These are phyloP conservation scores for Pelargonium cotyledonis DNA, from an alignment of 441 rosid species.

Conservation along the genomic window DNA sequence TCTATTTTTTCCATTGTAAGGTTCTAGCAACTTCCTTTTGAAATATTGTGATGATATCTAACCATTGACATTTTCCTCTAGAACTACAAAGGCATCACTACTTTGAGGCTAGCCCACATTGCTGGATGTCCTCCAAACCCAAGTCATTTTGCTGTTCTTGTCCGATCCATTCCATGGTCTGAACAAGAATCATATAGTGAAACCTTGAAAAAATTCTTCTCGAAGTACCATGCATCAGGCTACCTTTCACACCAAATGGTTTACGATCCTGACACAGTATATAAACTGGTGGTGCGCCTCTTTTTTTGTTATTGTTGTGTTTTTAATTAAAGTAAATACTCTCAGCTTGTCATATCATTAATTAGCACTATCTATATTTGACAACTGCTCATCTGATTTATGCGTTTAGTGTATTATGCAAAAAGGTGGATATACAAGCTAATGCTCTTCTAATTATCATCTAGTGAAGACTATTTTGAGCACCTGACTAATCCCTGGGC, in stretches of 20 bases:
- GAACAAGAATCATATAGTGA: constrained; percentile 57
- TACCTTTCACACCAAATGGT: constrained; percentile 87
- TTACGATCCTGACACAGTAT: constrained; percentile 50
- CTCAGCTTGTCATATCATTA: neutral
- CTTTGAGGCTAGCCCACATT: constrained; percentile 66
- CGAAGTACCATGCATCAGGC: constrained; percentile 60
- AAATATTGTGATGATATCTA: constrained; percentile 15
- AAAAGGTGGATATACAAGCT: neutral
- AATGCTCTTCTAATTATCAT: neutral
- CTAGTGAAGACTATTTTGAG: neutral
- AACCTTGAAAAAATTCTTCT: constrained; percentile 58
- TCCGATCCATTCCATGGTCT: constrained; percentile 77
- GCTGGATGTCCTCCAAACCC: constrained; percentile 49
- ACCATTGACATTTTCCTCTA: constrained; percentile 24
- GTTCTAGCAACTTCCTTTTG: constrained; percentile 12
- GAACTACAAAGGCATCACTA: constrained; percentile 77
- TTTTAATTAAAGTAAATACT: neutral
- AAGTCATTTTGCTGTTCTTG: constrained; percentile 84
- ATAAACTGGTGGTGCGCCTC: constrained; percentile 67
- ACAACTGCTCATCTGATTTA: neutral
- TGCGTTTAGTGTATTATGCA: neutral
- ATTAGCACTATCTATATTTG: neutral
- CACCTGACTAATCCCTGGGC: constrained; percentile 2
- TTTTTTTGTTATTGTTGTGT: neutral
- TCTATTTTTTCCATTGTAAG: neutral